phyloP scores from a whole-genome alignment of 441 rosid genomes.

The Eugenia klotzschiana region DNA sequence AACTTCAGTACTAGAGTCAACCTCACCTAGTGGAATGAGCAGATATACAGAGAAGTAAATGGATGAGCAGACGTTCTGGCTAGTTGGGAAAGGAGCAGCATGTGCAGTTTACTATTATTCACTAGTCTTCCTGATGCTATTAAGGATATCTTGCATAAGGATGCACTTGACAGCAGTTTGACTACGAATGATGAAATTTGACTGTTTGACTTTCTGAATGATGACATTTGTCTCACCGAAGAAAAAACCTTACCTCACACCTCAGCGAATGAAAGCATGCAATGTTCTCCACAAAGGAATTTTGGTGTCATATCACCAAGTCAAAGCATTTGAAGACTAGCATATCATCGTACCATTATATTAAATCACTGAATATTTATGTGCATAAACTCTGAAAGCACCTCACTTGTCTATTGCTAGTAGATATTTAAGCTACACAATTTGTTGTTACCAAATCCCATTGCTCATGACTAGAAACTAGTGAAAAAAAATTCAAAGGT shows the following conservation, averaged over 20 bases:
- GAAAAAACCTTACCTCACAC: background rate
- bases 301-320: background rate
- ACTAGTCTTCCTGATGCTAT: background rate
- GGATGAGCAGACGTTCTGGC: background rate
- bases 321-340: background rate
- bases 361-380: background rate
- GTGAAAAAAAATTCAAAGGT: background rate
- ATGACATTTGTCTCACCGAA: background rate
- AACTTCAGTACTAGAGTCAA: background rate
- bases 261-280: background rate
- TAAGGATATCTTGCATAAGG: background rate
- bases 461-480: background rate
- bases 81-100: background rate
- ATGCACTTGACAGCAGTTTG: background rate
- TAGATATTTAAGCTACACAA: background rate
- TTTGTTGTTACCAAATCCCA: background rate
- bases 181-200: background rate
- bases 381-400: background rate
- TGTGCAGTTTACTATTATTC: background rate
- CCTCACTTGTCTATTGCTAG: background rate
- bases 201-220: background rate
- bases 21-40: background rate
- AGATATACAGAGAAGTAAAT: background rate
- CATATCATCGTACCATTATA: background rate
- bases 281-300: background rate